Evolutionary conservation across 192 early-diverging fungal genomes (phyloP), one percentile per base, ranked within the genome.

Genomic region (Powellomyces hirtus): DNA sequence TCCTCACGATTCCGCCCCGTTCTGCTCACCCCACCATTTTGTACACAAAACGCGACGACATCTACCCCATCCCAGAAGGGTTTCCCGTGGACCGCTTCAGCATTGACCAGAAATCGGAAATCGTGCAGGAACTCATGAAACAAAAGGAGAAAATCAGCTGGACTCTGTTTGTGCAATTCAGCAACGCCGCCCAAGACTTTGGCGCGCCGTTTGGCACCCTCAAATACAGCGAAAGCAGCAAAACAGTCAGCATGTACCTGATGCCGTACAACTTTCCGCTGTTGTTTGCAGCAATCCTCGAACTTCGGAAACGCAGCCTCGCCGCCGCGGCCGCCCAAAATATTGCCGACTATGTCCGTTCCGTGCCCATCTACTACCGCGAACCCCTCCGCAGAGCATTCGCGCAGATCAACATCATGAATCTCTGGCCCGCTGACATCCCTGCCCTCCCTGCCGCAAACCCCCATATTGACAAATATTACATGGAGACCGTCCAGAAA

Each of bases 11-110:
- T 7, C 82, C 86, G 1, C 70, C 66, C 7, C 78, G 88, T 52
- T 77, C 67, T 29, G 89, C 91, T 0, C 84, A 89, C 44, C 91
- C 91, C 0, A 81, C 78, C 1, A 58, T 93, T 16, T 63, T n/a
- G 66, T 84, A 55, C 81, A 84, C 63, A 70, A 85, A 64, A 70
- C 79, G 27, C 68, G 74, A 89, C 76, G 78, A 74, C 8, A 68
- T 76, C 20, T 81, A 86, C 60, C 74, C 81, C 0, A 88, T 93
- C 16, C 87, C 89, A 0, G 72, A 84, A 24, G 86, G 86, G 59
- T 91, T 93, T 66, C 89, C 89, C 3, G 87, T 89, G 38, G 90
- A 91, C 77, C 84, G 91, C 70, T 91, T 87, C 59, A 83, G 74
- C 52, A 86, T 93, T 53, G 89, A 90, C 31, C 79, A 80, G 38